phyloP scores from a whole-genome alignment of 2,329 filamentous ascomycete species.

The Immersiporthe knoxdaviesiana region DNA sequence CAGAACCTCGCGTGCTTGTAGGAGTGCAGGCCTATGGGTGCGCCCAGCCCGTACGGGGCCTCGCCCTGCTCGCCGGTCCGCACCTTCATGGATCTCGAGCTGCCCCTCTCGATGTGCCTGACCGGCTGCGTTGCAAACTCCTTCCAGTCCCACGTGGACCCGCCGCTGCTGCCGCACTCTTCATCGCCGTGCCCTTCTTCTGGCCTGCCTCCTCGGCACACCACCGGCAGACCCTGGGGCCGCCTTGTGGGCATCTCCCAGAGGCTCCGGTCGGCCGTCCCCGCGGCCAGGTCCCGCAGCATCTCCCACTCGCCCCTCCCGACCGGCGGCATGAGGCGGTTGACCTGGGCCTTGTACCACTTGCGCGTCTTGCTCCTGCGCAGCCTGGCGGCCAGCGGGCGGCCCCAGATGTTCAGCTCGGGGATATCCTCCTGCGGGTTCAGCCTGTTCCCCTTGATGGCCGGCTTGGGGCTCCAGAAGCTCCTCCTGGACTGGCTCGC shows the following conservation, averaged over 20 bases:
- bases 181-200: neutral
- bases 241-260: slow-evolving; percentile 46
- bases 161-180: neutral
- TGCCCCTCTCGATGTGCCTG: slow-evolving; percentile 43
- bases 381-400: slow-evolving; percentile 44
- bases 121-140: slow-evolving; percentile 45
- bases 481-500: slow-evolving; percentile 43
- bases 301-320: slow-evolving; percentile 58
- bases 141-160: slow-evolving; percentile 47
- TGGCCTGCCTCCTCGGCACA: neutral
- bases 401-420: slow-evolving; percentile 53
- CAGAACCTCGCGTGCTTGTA: slow-evolving; percentile 46
- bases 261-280: slow-evolving; percentile 40
- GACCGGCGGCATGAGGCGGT: slow-evolving; percentile 59
- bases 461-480: slow-evolving; percentile 35
- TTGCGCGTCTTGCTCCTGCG: slow-evolving; percentile 47
- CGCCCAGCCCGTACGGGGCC: slow-evolving; percentile 38
- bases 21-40: slow-evolving; percentile 39
- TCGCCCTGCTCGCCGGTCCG: slow-evolving; percentile 44
- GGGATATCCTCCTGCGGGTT: slow-evolving; percentile 44
- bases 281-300: slow-evolving; percentile 51
- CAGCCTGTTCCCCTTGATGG: slow-evolving; percentile 36
- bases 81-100: slow-evolving; percentile 40
- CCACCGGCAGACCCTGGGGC: slow-evolving; percentile 34
- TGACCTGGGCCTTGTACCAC: slow-evolving; percentile 51